Percentiles rank a stretch among this genome's conserved stretches.
Evolutionary conservation across 1,284 basidiomycete genomes (phyloP).

Genomic region (Heterobasidion occidentale): DNA sequence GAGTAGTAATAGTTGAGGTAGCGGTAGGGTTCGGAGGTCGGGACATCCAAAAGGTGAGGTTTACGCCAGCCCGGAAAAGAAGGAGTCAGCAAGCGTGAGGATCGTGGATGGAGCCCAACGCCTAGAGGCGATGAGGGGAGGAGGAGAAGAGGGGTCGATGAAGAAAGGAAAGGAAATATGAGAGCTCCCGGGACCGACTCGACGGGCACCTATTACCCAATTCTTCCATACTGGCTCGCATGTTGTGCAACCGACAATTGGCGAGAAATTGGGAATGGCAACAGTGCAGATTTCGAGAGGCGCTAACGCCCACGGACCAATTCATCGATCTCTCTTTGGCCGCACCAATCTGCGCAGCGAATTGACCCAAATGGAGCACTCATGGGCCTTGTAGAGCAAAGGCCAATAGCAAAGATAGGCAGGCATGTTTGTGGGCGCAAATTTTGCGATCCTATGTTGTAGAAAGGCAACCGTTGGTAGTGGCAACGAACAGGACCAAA

Average conservation of each 20-base stretch:
- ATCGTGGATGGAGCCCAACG: slow-evolving; percentile 8
- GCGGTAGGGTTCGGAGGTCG: slow-evolving; percentile 1
- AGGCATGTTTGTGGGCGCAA: neutral
- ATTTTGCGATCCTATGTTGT: neutral
- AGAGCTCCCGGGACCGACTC: neutral
- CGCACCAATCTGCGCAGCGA: neutral
- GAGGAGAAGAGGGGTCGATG: slow-evolving; percentile 2
- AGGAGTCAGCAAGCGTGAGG: slow-evolving; percentile 6
- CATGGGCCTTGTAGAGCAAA: neutral
- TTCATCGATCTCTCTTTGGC: neutral
- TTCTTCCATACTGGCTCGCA: neutral
- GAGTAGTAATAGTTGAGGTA: slow-evolving; percentile 3
- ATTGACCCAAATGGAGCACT: neutral
- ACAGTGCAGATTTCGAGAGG: neutral
- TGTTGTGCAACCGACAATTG: slow-evolving; percentile 1
- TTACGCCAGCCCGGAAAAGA: neutral
- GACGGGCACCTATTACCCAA: slow-evolving; percentile 4
- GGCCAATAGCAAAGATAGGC: neutral
- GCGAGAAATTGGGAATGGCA: neutral
- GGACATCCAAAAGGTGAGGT: slow-evolving; percentile 9
- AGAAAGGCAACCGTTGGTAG: neutral
- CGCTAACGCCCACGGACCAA: neutral
- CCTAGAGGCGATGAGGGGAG: slow-evolving; percentile 4
- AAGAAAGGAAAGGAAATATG: slow-evolving; percentile 7
- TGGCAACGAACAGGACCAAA: slow-evolving; percentile 1